These are phyloP conservation scores for Aspergillus cristatus DNA, from an alignment of 495 filamentous ascomycete species.

Conservation along the genomic window DNA sequence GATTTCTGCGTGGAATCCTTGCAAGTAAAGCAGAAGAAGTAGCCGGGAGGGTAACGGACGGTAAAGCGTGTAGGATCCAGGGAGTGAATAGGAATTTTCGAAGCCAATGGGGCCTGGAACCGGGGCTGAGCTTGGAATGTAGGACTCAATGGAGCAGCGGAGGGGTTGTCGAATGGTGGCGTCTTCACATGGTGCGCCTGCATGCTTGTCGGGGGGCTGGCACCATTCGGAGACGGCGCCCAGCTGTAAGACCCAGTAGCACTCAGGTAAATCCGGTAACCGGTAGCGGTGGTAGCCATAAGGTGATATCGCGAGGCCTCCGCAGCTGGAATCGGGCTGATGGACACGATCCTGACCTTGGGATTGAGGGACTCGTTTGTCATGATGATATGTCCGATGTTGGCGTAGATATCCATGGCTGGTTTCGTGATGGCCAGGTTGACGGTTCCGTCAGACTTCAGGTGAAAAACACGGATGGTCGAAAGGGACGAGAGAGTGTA, in stretches of 20 bases:
- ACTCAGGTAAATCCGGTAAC: conserved; percentile 85
- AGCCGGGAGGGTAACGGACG: conserved; percentile 72
- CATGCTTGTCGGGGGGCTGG: conserved; percentile 81
- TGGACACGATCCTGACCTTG: conserved; percentile 63
- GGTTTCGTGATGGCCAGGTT: conserved; percentile 48
- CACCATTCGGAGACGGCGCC: conserved; percentile 42
- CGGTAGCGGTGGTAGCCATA: conserved; percentile 82
- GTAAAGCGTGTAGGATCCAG: conserved; percentile 48
- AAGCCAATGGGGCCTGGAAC: conserved; percentile 17
- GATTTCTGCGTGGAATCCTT: conserved; percentile 39
- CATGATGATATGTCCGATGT: conserved; percentile 73
- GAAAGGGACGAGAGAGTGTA: conserved; percentile 84
- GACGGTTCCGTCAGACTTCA: conserved; percentile 47
- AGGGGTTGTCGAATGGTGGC: conserved; percentile 51
- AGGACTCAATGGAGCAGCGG: conserved; percentile 17
- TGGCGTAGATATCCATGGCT: conserved; percentile 45
- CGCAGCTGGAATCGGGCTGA: conserved; percentile 69
- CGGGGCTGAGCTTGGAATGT: conserved; percentile 17
- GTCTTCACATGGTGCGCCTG: conserved; percentile 93
- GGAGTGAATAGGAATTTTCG: conserved; percentile 29
- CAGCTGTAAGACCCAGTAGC: conserved; percentile 72
- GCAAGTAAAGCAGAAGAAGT: conserved; percentile 73
- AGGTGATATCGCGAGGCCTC: conserved; percentile 81
- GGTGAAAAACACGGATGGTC: conserved; percentile 77
- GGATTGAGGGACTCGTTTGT: conserved; percentile 56